These are phyloP conservation scores for Penicillium expansum DNA, from an alignment of 2,329 filamentous ascomycete species.

Conservation along the genomic window DNA sequence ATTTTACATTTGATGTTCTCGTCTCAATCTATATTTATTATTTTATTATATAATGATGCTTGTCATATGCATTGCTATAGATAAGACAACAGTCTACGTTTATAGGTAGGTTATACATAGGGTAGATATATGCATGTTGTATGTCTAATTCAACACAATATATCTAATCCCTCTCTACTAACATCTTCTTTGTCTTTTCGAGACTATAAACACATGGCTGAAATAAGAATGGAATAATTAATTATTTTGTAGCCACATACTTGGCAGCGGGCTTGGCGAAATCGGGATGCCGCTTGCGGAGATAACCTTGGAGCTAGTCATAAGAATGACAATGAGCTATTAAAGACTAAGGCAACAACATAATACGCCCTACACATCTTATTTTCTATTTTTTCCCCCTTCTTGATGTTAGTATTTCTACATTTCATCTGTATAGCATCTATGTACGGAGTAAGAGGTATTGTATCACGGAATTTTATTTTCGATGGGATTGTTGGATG, in stretches of 20 bases:
- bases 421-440: neutral
- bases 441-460: neutral
- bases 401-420: neutral
- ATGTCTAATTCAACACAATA: neutral
- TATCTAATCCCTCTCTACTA: neutral
- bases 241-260: neutral
- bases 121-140: neutral
- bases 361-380: too few species aligned
- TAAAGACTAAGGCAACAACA: too few species aligned
- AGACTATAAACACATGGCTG: neutral
- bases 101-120: neutral
- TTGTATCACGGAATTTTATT: neutral
- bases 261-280: neutral
- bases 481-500: neutral
- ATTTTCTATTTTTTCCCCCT: neutral
- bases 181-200: neutral
- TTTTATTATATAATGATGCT: neutral
- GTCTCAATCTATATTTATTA: neutral
- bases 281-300: slow-evolving; percentile 2
- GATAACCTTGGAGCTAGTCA: neutral
- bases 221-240: neutral
- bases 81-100: neutral
- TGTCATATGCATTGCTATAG: neutral
- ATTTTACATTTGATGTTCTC: neutral
- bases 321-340: neutral